Conservation (phyloP, 805 yeast species). For the Hanseniaspora mollemarum region DNA sequence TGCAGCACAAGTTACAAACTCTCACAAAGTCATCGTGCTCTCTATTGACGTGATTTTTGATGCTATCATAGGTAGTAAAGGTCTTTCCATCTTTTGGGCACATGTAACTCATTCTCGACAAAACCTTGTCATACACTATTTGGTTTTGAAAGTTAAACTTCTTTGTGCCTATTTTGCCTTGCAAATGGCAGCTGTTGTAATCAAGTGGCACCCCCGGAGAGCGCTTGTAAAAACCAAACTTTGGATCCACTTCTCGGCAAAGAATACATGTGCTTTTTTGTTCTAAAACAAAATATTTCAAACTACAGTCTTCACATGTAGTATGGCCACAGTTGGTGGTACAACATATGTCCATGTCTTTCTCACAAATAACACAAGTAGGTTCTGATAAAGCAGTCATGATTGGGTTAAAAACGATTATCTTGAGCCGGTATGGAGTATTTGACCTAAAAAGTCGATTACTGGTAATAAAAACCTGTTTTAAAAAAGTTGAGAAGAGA, state of each 20-base stretch:
- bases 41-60: conserved; percentile 54
- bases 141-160: conserved; percentile 51
- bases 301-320: conserved; percentile 71
- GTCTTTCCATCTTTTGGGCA: conserved; percentile 43
- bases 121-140: conserved; percentile 38
- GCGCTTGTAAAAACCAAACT: conserved; percentile 17
- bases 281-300: conserved; percentile 73
- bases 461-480: too few relatives aligned
- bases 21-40: conserved; percentile 42
- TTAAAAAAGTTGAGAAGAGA: too few relatives aligned
- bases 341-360: conserved; percentile 50
- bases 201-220: background rate
- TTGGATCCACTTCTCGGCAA: conserved; percentile 42
- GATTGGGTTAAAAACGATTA: background rate
- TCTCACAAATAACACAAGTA: conserved; percentile 76
- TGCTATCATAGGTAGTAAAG: conserved; percentile 42
- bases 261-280: conserved; percentile 64
- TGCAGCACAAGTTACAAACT: conserved; percentile 66
- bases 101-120: conserved; percentile 39
- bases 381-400: background rate
- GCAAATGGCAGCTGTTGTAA: background rate
- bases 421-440: too few relatives aligned
- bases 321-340: conserved; percentile 74
- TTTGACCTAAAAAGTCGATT: too few relatives aligned
- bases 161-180: conserved; percentile 17